These are phyloP conservation scores for Nemania diffusa DNA, from an alignment of 2,329 filamentous ascomycete genomes.

Conservation along the genomic window DNA sequence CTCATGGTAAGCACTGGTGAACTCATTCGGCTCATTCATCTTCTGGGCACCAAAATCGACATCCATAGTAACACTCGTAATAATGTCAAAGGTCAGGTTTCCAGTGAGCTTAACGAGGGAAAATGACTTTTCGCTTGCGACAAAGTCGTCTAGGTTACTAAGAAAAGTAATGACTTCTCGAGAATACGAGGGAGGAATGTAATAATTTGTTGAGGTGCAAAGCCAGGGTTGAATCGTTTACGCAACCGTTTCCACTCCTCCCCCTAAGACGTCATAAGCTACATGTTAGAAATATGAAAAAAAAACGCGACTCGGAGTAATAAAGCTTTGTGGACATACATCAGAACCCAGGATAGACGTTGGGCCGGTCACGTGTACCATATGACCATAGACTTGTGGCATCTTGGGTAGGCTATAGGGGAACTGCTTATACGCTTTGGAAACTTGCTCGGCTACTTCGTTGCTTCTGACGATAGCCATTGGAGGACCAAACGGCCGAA, in stretches of 20 bases:
- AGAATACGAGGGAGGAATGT: slow-evolving; percentile 50
- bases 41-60: slow-evolving; percentile 29
- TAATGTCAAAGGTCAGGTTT: slow-evolving; percentile 16
- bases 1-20: slow-evolving; percentile 21
- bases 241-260: slow-evolving; percentile 2
- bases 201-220: neutral
- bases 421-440: neutral
- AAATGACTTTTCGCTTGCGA: neutral
- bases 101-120: neutral
- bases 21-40: neutral
- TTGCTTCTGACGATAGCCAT: slow-evolving; percentile 17
- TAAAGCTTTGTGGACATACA: slow-evolving; percentile 8
- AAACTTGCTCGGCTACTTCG: slow-evolving; percentile 10
- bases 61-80: slow-evolving; percentile 15
- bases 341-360: slow-evolving; percentile 19
- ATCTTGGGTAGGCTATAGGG: neutral
- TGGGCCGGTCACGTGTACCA: slow-evolving; percentile 6
- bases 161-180: slow-evolving; percentile 34
- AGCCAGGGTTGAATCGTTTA: slow-evolving; percentile 3
- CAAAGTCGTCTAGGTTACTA: slow-evolving; percentile 8
- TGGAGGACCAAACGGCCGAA: slow-evolving; percentile 49
- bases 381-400: slow-evolving; percentile 14
- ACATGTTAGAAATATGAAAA: neutral
- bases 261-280: slow-evolving; percentile 38
- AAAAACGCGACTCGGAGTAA: neutral